Percentiles rank a stretch among this genome's conserved stretches.
These are phyloP conservation scores for Peronospora farinosa DNA, from an alignment of 352 stramenopile genomes.

Conservation along the genomic window DNA sequence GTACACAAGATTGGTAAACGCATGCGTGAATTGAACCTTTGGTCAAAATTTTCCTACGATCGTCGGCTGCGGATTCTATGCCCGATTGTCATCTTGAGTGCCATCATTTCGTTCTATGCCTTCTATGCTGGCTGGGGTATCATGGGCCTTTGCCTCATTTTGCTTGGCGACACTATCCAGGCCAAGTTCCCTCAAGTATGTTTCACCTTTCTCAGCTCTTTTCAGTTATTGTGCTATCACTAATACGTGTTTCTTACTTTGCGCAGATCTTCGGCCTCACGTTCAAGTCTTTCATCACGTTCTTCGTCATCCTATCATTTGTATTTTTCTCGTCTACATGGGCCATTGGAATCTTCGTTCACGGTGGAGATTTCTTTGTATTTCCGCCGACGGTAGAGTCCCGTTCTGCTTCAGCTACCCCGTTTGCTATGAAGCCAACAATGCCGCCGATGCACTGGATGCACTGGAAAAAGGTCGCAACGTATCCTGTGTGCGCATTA, in stretches of 20 bases:
- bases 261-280: conserved; percentile 72
- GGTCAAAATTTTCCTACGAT: conserved; percentile 72
- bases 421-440: conserved; percentile 16
- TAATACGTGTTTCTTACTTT: conserved; percentile 5
- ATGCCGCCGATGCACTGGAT: background rate
- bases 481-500: conserved; percentile 78
- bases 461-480: conserved; percentile 45
- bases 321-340: conserved; percentile 86
- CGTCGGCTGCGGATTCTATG: conserved; percentile 58
- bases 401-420: conserved; percentile 9
- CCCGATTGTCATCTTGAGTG: conserved; percentile 62
- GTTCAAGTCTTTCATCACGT: conserved; percentile 83
- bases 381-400: conserved; percentile 39
- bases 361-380: conserved; percentile 77
- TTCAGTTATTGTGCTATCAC: background rate
- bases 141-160: conserved; percentile 78
- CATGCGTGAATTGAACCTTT: conserved; percentile 59
- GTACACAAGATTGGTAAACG: conserved; percentile 40
- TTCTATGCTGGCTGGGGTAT: conserved; percentile 79
- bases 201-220: background rate
- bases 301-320: conserved; percentile 79
- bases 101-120: conserved; percentile 74
- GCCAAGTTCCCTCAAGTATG: conserved; percentile 66
- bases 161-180: conserved; percentile 76
- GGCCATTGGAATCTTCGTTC: conserved; percentile 83